phyloP scores from a whole-genome alignment of 129 eudicot species.

The Chrysanthemum seticuspe region DNA sequence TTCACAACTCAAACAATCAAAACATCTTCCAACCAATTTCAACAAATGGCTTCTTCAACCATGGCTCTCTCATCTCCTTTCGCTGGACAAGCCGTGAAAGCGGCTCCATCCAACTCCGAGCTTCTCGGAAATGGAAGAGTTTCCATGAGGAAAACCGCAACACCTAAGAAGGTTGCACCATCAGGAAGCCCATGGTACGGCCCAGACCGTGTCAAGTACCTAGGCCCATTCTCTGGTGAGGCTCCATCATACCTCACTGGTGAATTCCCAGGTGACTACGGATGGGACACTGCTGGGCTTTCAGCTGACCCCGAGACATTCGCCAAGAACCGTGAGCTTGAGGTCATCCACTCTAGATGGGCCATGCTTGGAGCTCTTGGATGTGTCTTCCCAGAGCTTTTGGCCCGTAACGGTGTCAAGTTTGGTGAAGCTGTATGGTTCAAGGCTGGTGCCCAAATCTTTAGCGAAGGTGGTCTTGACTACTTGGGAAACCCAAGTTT shows the following conservation, averaged over 20 bases:
- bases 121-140: slow-evolving; percentile 43
- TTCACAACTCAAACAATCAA: slow-evolving; percentile 11
- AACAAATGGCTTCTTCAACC: slow-evolving; percentile 54
- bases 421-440: slow-evolving; percentile 55
- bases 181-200: slow-evolving; percentile 71
- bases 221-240: slow-evolving; percentile 82
- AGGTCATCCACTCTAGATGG: slow-evolving; percentile 44
- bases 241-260: slow-evolving; percentile 76
- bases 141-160: slow-evolving; percentile 55
- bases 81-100: slow-evolving; percentile 50
- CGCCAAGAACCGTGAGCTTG: slow-evolving; percentile 77
- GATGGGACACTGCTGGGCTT: slow-evolving; percentile 76
- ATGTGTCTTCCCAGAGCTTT: too few species aligned
- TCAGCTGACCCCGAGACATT: slow-evolving; percentile 77
- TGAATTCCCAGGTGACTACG: slow-evolving; percentile 74
- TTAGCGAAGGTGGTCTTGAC: slow-evolving; percentile 79
- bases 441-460: slow-evolving; percentile 76
- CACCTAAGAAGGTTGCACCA: slow-evolving; percentile 37
- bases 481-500: slow-evolving; percentile 68
- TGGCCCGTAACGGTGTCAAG: too few species aligned
- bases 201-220: slow-evolving; percentile 72
- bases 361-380: slow-evolving; percentile 14
- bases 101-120: slow-evolving; percentile 38
- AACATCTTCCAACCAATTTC: slow-evolving; percentile 15
- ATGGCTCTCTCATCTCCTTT: slow-evolving; percentile 72